Percentiles rank a stretch among this genome's conserved stretches.
Conservation (phyloP, 305 asterid species). For the Plantago lanceolata region DNA sequence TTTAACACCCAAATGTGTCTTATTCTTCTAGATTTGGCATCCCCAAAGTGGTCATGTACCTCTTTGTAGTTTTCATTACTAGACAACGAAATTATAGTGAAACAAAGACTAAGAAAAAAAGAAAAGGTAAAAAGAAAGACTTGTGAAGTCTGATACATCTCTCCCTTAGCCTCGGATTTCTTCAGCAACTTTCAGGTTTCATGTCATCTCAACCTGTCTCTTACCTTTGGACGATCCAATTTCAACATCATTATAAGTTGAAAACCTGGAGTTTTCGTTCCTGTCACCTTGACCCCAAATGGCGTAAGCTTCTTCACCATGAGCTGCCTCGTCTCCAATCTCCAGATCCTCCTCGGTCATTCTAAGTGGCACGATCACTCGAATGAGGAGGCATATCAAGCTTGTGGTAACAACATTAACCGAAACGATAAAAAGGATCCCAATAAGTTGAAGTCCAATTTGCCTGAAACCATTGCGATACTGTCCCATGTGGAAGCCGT, state of each 20-base stretch:
- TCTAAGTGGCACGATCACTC: constrained; percentile 48
- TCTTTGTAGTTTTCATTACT: too few relatives aligned
- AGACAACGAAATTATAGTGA: too few relatives aligned
- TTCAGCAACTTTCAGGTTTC: background rate
- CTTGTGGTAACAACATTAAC: constrained; percentile 49
- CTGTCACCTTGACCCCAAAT: constrained; percentile 67
- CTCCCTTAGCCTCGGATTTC: background rate
- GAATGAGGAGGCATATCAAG: constrained; percentile 40
- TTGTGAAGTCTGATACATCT: too few relatives aligned
- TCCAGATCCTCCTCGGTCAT: constrained; percentile 61
- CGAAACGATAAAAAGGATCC: constrained; percentile 30
- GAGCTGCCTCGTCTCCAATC: constrained; percentile 65
- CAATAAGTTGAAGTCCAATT: constrained; percentile 48
- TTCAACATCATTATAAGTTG: constrained; percentile 38
- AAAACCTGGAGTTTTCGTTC: constrained; percentile 40
- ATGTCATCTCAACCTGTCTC: constrained; percentile 39
- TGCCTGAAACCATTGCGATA: constrained; percentile 41
- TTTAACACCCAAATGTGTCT: too few relatives aligned
- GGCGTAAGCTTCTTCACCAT: constrained; percentile 69
- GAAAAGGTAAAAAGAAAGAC: too few relatives aligned
- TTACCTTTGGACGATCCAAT: constrained; percentile 26
- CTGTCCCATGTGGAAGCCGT: constrained; percentile 40
- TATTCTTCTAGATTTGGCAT: too few relatives aligned
- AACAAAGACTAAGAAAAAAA: too few relatives aligned
- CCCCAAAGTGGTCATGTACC: too few relatives aligned